Conservation (phyloP, 2,329 filamentous ascomycete species). For the Sporothrix brunneoviolacea region DNA sequence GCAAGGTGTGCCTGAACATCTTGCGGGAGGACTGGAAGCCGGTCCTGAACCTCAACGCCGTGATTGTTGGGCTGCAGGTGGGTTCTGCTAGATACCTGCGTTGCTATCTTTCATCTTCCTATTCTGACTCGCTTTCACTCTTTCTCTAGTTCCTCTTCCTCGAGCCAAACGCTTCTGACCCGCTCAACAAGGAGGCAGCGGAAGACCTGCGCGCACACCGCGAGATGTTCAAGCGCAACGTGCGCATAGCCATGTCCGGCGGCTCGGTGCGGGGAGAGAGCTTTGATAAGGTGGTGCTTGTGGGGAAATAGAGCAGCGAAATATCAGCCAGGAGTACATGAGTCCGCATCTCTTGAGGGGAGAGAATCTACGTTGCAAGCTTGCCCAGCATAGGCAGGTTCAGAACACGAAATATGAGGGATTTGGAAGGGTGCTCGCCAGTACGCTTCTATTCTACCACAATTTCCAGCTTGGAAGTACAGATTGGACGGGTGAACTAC, state of each 20-base stretch:
- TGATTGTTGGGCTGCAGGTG: slow-evolving; percentile 95
- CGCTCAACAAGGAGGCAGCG: slow-evolving; percentile 96
- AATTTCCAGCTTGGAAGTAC: no score
- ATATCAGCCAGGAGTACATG: no score
- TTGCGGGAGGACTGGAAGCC: slow-evolving; percentile 98
- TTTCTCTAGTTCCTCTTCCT: slow-evolving; percentile 80
- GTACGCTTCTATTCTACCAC: no score
- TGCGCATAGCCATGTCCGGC: slow-evolving; percentile 75
- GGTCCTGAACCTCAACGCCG: slow-evolving; percentile 90
- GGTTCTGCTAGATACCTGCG: slow-evolving; percentile 46
- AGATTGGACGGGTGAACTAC: no score
- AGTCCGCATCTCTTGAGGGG: no score
- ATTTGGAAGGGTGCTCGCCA: no score
- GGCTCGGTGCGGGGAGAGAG: slow-evolving; percentile 63
- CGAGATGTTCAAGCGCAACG: slow-evolving; percentile 87
- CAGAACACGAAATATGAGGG: no score
- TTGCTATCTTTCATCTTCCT: neutral
- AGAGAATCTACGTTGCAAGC: no score
- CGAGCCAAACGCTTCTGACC: slow-evolving; percentile 93
- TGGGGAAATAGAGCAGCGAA: neutral
- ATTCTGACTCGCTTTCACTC: neutral
- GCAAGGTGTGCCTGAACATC: slow-evolving; percentile 97
- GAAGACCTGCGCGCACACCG: slow-evolving; percentile 82
- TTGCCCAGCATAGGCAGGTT: no score
- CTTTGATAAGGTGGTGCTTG: slow-evolving; percentile 71